phyloP scores from a whole-genome alignment of 1,139 yeast species.

The Blastobotrys serpentis region DNA sequence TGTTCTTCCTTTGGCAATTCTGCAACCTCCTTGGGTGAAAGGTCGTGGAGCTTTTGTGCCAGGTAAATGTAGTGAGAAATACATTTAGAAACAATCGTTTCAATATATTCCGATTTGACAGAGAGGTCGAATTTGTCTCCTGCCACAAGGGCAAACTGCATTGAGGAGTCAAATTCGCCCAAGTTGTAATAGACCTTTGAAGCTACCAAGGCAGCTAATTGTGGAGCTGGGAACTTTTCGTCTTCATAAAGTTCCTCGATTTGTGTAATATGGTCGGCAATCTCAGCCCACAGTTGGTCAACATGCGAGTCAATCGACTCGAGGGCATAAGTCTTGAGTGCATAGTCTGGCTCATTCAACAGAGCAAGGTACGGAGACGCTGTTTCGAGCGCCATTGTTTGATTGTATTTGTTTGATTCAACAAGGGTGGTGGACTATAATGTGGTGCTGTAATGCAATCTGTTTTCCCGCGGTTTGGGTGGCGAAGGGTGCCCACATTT shows the following conservation, averaged over 20 bases:
- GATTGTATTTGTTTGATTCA: constrained; percentile 2
- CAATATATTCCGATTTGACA: constrained; percentile 73
- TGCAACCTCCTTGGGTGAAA: constrained; percentile 28
- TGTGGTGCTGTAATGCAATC: not conserved
- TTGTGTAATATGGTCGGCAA: constrained; percentile 83
- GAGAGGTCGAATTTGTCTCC: constrained; percentile 73
- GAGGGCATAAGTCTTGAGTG: constrained; percentile 81
- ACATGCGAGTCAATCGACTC: constrained; percentile 77
- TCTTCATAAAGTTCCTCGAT: constrained; percentile 92
- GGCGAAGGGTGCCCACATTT: constrained; percentile 3
- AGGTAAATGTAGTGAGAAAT: constrained; percentile 74
- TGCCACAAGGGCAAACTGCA: constrained; percentile 82
- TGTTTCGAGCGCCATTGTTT: constrained; percentile 21
- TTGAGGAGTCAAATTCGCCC: constrained; percentile 92
- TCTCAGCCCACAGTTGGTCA: constrained; percentile 96
- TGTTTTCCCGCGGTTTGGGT: constrained; percentile 2
- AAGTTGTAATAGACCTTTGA: constrained; percentile 93
- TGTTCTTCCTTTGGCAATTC: constrained; percentile 23
- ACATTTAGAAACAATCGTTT: constrained; percentile 91
- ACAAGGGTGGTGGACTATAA: constrained; percentile 5
- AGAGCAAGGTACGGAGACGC: constrained; percentile 92
- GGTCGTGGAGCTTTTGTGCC: constrained; percentile 57
- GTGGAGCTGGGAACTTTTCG: constrained; percentile 66
- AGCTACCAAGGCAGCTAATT: constrained; percentile 86
- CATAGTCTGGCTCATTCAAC: constrained; percentile 74